phyloP scores from a whole-genome alignment of 208 protist species.

The Crithidia bombi region DNA sequence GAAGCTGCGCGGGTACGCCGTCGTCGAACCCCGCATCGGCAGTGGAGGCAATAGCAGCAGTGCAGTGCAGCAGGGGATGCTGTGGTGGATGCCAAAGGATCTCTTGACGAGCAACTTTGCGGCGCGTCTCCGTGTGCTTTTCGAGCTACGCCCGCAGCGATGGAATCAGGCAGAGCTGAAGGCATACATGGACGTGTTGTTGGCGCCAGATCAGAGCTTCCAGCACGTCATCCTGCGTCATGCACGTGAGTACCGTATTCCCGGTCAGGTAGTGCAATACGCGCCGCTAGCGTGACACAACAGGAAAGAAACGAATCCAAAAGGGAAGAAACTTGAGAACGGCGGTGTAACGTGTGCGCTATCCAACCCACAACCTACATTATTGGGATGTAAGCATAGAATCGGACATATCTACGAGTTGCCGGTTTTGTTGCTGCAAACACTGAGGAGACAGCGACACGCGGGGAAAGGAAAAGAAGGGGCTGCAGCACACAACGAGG shows the following conservation, averaged over 20 bases:
- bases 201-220: slow-evolving; percentile 55
- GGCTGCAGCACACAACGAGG: no score
- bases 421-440: no score
- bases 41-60: not conserved
- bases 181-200: slow-evolving; percentile 61
- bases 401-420: no score
- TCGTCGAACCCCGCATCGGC: slow-evolving; percentile 24
- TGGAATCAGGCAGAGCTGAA: slow-evolving; percentile 52
- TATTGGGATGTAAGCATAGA: no score
- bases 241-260: slow-evolving; percentile 66
- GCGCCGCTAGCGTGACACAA: slow-evolving; percentile 35
- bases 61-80: slow-evolving; percentile 8
- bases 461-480: no score
- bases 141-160: slow-evolving; percentile 50
- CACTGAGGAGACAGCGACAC: no score
- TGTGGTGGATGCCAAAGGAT: slow-evolving; percentile 57
- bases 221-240: slow-evolving; percentile 57
- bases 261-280: slow-evolving; percentile 65
- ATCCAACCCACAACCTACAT: no score
- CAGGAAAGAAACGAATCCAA: not conserved
- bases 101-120: slow-evolving; percentile 43
- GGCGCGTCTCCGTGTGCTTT: slow-evolving; percentile 48
- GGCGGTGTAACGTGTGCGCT: no score
- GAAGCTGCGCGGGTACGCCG: slow-evolving; percentile 42
- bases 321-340: no score